These are phyloP conservation scores for Prunus dulcis DNA, from an alignment of 306 rosid species.

Conservation along the genomic window DNA sequence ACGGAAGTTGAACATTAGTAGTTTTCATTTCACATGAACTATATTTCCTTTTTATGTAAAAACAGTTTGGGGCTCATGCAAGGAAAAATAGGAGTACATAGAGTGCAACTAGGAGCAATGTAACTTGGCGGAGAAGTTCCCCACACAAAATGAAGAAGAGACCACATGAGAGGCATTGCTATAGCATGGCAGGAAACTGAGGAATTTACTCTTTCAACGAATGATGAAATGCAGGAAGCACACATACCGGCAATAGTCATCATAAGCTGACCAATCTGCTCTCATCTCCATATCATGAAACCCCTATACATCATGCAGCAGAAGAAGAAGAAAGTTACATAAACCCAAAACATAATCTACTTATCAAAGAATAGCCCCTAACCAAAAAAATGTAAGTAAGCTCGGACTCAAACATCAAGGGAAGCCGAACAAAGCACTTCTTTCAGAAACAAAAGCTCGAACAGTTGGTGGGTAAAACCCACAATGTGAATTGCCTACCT, in stretches of 20 bases:
- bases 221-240: no score
- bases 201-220: no score
- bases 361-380: not conserved
- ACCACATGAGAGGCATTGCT: no score
- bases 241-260: slow-evolving; percentile 69
- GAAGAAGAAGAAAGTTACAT: not conserved
- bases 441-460: slow-evolving; percentile 30
- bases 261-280: slow-evolving; percentile 66
- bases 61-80: no score
- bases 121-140: no score
- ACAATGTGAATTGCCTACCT: slow-evolving; percentile 27
- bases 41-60: no score
- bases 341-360: not conserved
- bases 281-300: slow-evolving; percentile 55
- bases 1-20: not conserved
- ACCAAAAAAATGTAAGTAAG: not conserved
- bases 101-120: not conserved
- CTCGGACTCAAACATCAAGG: not conserved
- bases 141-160: no score
- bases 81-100: no score
- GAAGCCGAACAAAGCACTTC: not conserved
- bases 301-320: slow-evolving; percentile 41
- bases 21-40: not conserved
- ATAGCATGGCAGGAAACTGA: no score
- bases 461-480: slow-evolving; percentile 25